phyloP scores from a whole-genome alignment of 306 rosid genomes.

The Dryas alaskensis region DNA sequence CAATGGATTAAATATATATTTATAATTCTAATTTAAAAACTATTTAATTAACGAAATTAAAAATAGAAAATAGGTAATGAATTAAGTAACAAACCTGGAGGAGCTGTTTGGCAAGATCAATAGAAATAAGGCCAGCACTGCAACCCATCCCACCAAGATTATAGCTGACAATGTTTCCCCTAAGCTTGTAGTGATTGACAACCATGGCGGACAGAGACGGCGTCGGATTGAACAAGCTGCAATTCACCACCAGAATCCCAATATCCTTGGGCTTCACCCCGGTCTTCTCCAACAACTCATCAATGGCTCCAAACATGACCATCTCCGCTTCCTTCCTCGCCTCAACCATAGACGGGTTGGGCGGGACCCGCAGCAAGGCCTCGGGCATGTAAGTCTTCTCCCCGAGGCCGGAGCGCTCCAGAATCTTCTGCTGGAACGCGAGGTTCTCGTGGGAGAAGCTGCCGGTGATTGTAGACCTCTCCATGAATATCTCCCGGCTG shows the following conservation, averaged over 20 bases:
- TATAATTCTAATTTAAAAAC: too few species aligned
- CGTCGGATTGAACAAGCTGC: slow-evolving; percentile 89
- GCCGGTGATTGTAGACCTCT: slow-evolving; percentile 40
- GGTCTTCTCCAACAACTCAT: slow-evolving; percentile 67
- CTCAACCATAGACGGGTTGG: slow-evolving; percentile 77
- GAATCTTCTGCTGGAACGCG: slow-evolving; percentile 69
- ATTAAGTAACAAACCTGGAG: slow-evolving; percentile 54
- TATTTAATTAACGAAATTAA: too few species aligned
- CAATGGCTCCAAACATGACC: slow-evolving; percentile 94
- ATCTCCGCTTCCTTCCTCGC: slow-evolving; percentile 88
- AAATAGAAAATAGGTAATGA: too few species aligned
- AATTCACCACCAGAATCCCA: slow-evolving; percentile 81
- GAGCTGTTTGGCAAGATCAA: slow-evolving; percentile 89
- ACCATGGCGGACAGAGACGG: slow-evolving; percentile 90
- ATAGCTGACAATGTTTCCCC: slow-evolving; percentile 68
- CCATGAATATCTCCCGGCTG: slow-evolving; percentile 46
- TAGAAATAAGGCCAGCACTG: slow-evolving; percentile 91
- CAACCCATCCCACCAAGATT: slow-evolving; percentile 99
- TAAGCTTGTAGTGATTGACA: slow-evolving; percentile 73
- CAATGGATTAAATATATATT: too few species aligned
- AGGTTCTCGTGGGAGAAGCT: slow-evolving; percentile 57
- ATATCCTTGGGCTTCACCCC: slow-evolving; percentile 85
- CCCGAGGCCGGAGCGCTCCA: slow-evolving; percentile 77
- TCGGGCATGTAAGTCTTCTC: slow-evolving; percentile 71
- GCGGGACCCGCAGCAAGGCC: slow-evolving; percentile 61